Base-by-base conservation (phyloP, 1,284 basidiomycete species). In the Irpex sp. region DNA sequence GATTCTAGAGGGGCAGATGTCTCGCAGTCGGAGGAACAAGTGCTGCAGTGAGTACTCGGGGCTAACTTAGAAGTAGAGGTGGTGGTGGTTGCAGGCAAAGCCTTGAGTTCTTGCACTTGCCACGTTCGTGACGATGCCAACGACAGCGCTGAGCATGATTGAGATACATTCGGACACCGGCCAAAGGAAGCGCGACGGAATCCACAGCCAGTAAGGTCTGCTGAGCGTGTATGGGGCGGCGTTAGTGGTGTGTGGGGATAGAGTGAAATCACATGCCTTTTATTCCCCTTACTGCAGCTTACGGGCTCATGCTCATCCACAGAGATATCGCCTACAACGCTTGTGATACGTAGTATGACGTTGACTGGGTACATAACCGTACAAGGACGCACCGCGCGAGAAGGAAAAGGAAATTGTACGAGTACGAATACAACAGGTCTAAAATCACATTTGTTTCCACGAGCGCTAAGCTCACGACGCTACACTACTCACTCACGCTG, bases 401-500 rank as follows among this genome's bases (percentile, higher is more conserved):
- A 0, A 33, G 31, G 1, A 33, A 1, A 33, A 33, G 31, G 31
- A 33, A 33, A 33, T 33, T 33, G 31, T 33, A 1, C 31, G 31
- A 33, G 31, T 33, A 33, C 31, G 31, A 33, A 1, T 33, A 33
- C 31, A 33, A 33, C 0, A 33, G 1, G 31, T 33, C 31, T 33
- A 33, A 33, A 33, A 33, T 33, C 31, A 33, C 31, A 33, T 33
- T 33, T 33, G 31, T 33, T 33, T 33, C 39, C 39, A 46, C 39
- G 1, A 13, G 39, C 39, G 39, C 39, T n/a, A 46, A 46, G 11
- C 39, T 46, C 39, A 46, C 39, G n/a, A 46, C 1, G 13, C n/a
- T 2, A n/a, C 13, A 46, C 39, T 1, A 39, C 37, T 39, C 37
- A 8, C 37, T 74, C 81, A 61, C 4, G 65, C 57, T 46, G 15